Evolutionary conservation across 2,329 filamentous ascomycete genomes (phyloP), one percentile per base, ranked within the genome.

Genomic region (Calonectria henricotiae): DNA sequence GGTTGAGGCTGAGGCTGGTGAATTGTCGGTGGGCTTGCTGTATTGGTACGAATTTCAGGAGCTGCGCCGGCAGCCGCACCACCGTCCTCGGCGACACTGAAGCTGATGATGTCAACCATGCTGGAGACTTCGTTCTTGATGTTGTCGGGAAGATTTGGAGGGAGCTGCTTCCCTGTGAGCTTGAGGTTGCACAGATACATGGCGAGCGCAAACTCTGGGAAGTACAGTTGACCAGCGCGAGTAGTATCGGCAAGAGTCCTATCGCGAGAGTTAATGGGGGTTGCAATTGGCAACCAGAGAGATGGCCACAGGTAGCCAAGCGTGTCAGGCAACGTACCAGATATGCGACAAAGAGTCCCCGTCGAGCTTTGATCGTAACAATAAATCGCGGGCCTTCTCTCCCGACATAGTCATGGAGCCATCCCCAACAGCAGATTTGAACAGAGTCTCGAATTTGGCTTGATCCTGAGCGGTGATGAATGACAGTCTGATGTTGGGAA

Each of bases 71-170:
- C 32, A 85, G 88, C 82, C 23, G 88, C 83, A 46, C 80, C 79
- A 5, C 84, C 85, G 32, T 96, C 92, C 74, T 99, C 96, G 0
- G 90, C 91, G 27, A 98, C 89, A 75, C 92, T 94, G 81, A 99
- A 99, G 70, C 95, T 98, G 80, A 99, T 99, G 67, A 99, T 99
- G 80, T 99, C 96, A 46, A 99, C 96, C 95, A 99, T 98, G 83
- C 96, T 98, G 4, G 96, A 98, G 20, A 99, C 96, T 82, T 99
- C 96, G 78, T 99, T 99, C 85, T 91, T 93, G 74, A 99, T 92
- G 69, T 90, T 92, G 37, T 98, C 95, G 0, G 96, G 96, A 11
- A 99, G 87, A 6, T 80, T 82, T 2, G 87, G 79, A 0, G 96
- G 96, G 27, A 99, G 83, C 0, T 91, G 86, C 83, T 97, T 98